Base-by-base conservation (phyloP, 208 protist genomes). In the Leishmania arabica region DNA sequence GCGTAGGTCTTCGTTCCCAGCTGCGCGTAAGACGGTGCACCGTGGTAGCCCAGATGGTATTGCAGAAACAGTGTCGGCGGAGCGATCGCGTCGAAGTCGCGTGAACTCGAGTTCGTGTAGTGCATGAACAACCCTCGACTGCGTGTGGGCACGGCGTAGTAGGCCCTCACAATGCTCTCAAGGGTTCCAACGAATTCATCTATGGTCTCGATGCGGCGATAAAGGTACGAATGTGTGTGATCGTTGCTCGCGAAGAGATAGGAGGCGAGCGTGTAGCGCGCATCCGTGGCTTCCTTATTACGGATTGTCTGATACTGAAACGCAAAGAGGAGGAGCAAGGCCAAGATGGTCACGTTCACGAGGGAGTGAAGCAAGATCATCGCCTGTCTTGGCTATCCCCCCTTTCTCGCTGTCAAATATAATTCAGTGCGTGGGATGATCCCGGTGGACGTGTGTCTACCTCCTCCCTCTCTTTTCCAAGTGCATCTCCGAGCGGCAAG, bases 101-200 rank as follows among this genome's bases (percentile, higher is more conserved):
- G 34, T 27, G 78, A 37, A 49, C 82, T 68, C 40, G 73, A 73
- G 56, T 82, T 70, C 0, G 87, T 86, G 81, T 91, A 93, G 79
- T 93, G 88, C 88, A 90, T 89, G 83, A 90, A 93, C n/a, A 84
- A 70, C 27, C 86, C 88, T 34, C 78, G 87, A 56, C 87, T 88
- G 37, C 77, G 77, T 9, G 78, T 75, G 3, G 88, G 88, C 9
- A 86, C 72, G 27, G 80, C 75, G 84, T 93, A 90, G 85, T 91
- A 91, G 8, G 84, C 78, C 45, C 72, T 69, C 56, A 84, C 85
- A 47, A 85, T 90, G 49, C 56, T 45, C 76, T 87, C 80, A 19
- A 93, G 84, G 17, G 82, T 77, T 45, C 37, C 64, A 3, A 91
- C 77, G 79, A 93, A 89, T 69, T 93, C 90, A 73, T 91, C 88